A percentile compares a stretch with the other conserved stretches of the same genome.
phyloP scores from a whole-genome alignment of 108 stramenopile species.

The Nitzschia sp. region DNA sequence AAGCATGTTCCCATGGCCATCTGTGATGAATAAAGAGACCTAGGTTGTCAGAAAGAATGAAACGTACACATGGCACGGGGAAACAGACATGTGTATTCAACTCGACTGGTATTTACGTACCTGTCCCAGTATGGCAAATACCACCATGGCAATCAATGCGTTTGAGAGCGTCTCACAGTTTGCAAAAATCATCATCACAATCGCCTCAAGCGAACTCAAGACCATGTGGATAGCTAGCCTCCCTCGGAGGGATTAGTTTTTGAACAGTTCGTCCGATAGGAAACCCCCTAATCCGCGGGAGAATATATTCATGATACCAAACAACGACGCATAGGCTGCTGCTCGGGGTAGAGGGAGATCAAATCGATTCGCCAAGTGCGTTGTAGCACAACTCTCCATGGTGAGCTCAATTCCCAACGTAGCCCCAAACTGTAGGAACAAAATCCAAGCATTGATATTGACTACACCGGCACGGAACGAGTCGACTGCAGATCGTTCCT shows the following conservation, averaged over 20 bases:
- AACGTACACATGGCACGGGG: constrained; percentile 54
- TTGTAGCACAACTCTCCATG: constrained; percentile 55
- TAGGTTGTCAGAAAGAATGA: too few relatives aligned
- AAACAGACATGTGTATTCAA: constrained; percentile 53
- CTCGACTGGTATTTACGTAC: constrained; percentile 19
- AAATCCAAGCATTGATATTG: constrained; percentile 66
- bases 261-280: constrained; percentile 29
- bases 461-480: constrained; percentile 47
- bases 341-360: constrained; percentile 31
- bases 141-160: constrained; percentile 44
- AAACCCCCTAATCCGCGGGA: constrained; percentile 54
- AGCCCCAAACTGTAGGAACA: constrained; percentile 61
- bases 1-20: constrained; percentile 61
- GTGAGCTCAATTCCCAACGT: constrained; percentile 71
- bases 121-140: constrained; percentile 63
- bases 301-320: constrained; percentile 46
- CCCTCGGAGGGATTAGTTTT: constrained; percentile 45
- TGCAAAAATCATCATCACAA: constrained; percentile 47
- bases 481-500: constrained; percentile 43
- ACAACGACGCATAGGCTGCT: constrained; percentile 51
- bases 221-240: constrained; percentile 45
- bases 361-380: constrained; percentile 52
- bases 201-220: constrained; percentile 45
- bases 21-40: neutral
- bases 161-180: constrained; percentile 13